A percentile compares a stretch with the other conserved stretches of the same genome.
Evolutionary conservation across 2,329 filamentous ascomycete species (phyloP).

Genomic region (Penicillium concentricum): DNA sequence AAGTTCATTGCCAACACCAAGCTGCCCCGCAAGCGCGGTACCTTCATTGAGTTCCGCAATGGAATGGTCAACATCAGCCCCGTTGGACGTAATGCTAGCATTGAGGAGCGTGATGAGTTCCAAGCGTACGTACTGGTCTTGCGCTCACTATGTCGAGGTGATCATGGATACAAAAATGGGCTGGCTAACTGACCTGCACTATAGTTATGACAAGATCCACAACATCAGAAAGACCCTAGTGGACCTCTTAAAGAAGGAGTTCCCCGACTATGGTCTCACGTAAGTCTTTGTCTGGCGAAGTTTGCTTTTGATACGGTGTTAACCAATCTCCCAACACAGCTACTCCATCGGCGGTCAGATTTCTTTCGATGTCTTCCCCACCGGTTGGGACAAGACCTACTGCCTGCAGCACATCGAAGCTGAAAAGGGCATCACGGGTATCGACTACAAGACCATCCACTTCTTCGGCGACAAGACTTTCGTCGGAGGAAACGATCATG

Average conservation of each 20-base stretch:
- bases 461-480: slow-evolving; percentile 98
- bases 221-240: slow-evolving; percentile 77
- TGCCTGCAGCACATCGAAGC: slow-evolving; percentile 83
- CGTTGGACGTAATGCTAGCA: slow-evolving; percentile 75
- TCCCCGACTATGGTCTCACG: slow-evolving; percentile 81
- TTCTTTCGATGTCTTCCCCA: slow-evolving; percentile 96
- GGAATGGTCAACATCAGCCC: slow-evolving; percentile 66
- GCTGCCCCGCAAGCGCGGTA: slow-evolving; percentile 63
- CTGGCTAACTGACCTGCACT: slow-evolving; percentile 10
- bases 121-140: slow-evolving; percentile 50
- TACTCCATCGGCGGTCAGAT: slow-evolving; percentile 97
- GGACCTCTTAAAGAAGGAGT: slow-evolving; percentile 71
- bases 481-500: slow-evolving; percentile 89
- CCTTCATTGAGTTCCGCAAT: slow-evolving; percentile 66
- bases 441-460: slow-evolving; percentile 80
- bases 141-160: not conserved
- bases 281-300: slow-evolving; percentile 49
- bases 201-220: slow-evolving; percentile 70
- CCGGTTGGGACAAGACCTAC: slow-evolving; percentile 98
- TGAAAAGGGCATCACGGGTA: slow-evolving; percentile 66
- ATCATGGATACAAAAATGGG: not conserved
- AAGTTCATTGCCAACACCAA: slow-evolving; percentile 62
- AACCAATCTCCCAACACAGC: slow-evolving; percentile 43
- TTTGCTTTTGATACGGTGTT: slow-evolving; percentile 5
- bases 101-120: slow-evolving; percentile 77